Base-by-base conservation (phyloP, 2,329 filamentous ascomycete species). In the Macrophomina pseudophaseolina region DNA sequence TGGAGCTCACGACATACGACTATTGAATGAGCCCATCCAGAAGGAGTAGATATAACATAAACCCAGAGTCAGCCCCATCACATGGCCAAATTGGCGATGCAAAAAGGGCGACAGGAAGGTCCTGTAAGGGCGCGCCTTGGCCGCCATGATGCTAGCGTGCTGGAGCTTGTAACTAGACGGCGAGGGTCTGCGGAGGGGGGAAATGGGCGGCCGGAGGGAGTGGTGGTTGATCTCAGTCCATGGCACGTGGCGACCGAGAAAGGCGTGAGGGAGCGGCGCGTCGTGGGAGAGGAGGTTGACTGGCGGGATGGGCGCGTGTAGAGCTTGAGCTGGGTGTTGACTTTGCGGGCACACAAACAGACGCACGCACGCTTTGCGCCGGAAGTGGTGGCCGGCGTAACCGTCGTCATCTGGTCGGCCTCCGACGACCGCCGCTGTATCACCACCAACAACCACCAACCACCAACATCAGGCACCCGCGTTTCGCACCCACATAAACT, bases 101-200 rank as follows among this genome's bases (percentile, higher is more conserved):
- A 97, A 83, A 63, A 91, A 90, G 59, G 94, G 94, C 69, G 94
- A 96, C 72, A 97, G 82, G 78, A 96, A 96, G 81, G 97, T 92
- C 83, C 93, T 91, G 80, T 97, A 97, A 78, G 86, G 84, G 83
- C 88, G 81, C 82, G 84, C 76, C 80, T 60, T 60, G 30, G 56
- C 48, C 48, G 65, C 48, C 65, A 63, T 66, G 32, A 49, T 58
- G 65, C 35, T 38, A 40, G 30, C 30, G 49, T 63, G 44, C 44
- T 62, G 56, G 9, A 65, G 69, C 53, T 65, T 65, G 54, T 38
- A 46, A 53, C 56, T 48, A 56, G 79, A 74, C 76, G 81, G 83
- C 84, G 77, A 74, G n/a, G 79, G 73, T 72, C 75, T 75, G 65
- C 59, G 71, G 14, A 54, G 48, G 48, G 16, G 11, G 48, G 18